These are phyloP conservation scores for Fusarium beomiforme DNA, from an alignment of 2,329 filamentous ascomycete species.

Conservation along the genomic window DNA sequence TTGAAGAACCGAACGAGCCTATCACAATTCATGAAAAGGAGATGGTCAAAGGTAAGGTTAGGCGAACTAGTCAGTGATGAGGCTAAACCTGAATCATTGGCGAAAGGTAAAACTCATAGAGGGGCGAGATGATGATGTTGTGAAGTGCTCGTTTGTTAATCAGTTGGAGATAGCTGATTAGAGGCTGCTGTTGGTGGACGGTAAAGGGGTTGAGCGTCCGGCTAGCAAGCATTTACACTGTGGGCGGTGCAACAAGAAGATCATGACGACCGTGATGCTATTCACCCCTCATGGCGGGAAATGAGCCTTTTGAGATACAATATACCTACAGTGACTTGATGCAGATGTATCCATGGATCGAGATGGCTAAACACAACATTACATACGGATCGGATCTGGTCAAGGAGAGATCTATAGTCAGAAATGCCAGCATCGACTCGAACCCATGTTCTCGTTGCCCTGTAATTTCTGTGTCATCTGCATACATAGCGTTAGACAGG, in stretches of 20 bases:
- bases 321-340: neutral
- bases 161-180: neutral
- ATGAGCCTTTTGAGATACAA: neutral
- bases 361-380: conserved; percentile 8
- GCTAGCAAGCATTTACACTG: conserved; percentile 4
- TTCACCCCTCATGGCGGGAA: neutral
- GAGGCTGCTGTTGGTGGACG: neutral
- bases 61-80: conserved; percentile 23
- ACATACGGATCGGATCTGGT: conserved; percentile 28
- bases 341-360: conserved; percentile 7
- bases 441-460: conserved; percentile 6
- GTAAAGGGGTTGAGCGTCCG: neutral
- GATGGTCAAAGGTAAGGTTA: neutral
- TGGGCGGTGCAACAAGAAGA: conserved; percentile 10
- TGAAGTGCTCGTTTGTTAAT: conserved; percentile 7
- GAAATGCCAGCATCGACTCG: conserved; percentile 3
- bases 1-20: neutral
- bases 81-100: conserved; percentile 6
- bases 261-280: conserved; percentile 28
- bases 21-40: conserved; percentile 3
- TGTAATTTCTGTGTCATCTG: conserved; percentile 8
- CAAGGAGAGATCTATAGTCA: conserved; percentile 4
- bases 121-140: conserved; percentile 31
- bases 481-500: neutral
- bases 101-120: conserved; percentile 16